Base-by-base conservation (phyloP, 163 green algal genomes). In the Scenedesmus sp. region DNA sequence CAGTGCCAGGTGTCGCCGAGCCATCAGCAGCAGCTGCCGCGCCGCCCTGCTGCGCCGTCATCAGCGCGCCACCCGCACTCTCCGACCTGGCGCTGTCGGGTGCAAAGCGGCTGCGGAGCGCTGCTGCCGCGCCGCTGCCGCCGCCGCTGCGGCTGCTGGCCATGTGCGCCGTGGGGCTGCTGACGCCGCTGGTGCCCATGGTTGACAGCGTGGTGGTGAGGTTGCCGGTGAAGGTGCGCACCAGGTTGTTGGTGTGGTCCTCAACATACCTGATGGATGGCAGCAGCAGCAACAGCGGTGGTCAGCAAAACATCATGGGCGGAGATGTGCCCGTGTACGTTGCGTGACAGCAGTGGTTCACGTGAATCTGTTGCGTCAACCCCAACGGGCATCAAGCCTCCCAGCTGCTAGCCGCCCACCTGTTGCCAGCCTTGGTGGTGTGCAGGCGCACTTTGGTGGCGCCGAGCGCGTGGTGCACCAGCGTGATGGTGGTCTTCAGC, bases 151-250 rank as follows among this genome's bases (percentile, higher is more conserved):
- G 37, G 83, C 83, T 81, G 83, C 83, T 68, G 35, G 56, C 37
- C 37, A 49, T 51, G 49, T 65, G 30, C 7, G 42, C 20, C 7
- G n/a, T 59, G n/a, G 37, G 33, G 56, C 49, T 73, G 73, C 30
- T 72, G 43, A 53, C n/a, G 30, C n/a, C 49, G 43, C 42, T 49
- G n/a, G 65, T 83, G 68, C 20, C 35, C 43, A 89, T 59, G 56
- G 43, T 70, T 7, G 78, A 59, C 85, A 91, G 87, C 78, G 82
- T 68, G 18, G 87, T 15, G 12, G 87, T 87, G 13, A 91, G 78
- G 87, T 91, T 91, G 79, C 87, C 87, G 6, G 87, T 91, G 37
- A 91, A 91, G n/a, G 87, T 91, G 87, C 78, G 87, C 56, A 91
- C 79, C 76, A 91, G 56, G 51, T 70, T 81, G 78, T 91, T 91